Percentiles rank a stretch among this genome's conserved stretches.
Evolutionary conservation across 83 land plant genomes (phyloP).

Genomic region (Picea abies): DNA sequence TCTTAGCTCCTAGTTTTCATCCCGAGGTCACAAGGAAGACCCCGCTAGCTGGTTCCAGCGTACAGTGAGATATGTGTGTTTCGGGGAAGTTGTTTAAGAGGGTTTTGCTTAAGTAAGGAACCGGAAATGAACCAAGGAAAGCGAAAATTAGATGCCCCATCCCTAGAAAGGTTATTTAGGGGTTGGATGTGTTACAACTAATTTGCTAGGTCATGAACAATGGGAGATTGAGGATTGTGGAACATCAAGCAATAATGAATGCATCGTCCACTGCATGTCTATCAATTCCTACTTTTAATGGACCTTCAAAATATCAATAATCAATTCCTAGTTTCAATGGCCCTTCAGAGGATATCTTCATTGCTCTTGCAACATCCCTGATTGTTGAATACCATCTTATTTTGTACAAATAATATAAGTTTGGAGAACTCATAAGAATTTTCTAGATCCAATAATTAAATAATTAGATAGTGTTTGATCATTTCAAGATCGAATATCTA

Average conservation of each 20-base stretch:
- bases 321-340: conserved; percentile 67
- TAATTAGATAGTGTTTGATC: not conserved
- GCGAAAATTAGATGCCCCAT: too few species aligned
- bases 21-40: too few species aligned
- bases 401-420: not conserved
- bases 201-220: not conserved
- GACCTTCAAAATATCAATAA: too few species aligned
- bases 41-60: too few species aligned
- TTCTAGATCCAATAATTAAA: not conserved
- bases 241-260: conserved; percentile 74
- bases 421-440: not conserved
- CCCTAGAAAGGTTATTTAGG: too few species aligned
- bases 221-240: conserved; percentile 41
- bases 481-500: not conserved
- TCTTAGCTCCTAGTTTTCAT: too few species aligned
- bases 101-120: too few species aligned
- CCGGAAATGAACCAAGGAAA: too few species aligned
- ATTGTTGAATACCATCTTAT: not conserved
- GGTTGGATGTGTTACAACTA: too few species aligned
- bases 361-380: conserved; percentile 34
- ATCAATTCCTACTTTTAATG: too few species aligned
- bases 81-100: too few species aligned
- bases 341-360: conserved; percentile 34
- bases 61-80: too few species aligned
- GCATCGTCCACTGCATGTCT: conserved; percentile 42